Percentiles rank a stretch among this genome's conserved stretches.
Conservation (phyloP, 257 asterid species). For the Plantago elongata region DNA sequence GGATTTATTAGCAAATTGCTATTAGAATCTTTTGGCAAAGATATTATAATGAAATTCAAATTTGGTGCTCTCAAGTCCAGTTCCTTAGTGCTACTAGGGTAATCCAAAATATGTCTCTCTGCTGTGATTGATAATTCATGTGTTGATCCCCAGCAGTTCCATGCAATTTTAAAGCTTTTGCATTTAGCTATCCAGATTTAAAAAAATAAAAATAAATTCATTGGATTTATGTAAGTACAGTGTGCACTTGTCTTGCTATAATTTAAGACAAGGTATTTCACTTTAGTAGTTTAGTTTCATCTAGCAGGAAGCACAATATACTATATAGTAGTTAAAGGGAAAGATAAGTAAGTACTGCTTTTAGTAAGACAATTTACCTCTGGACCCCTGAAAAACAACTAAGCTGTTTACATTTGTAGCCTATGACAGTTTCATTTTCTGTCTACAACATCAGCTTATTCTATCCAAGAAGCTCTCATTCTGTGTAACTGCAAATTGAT, state of each 20-base stretch:
- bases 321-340: slow-evolving; percentile 3
- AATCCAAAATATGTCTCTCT: too few relatives aligned
- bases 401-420: neutral
- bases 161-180: slow-evolving; percentile 6
- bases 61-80: too few relatives aligned
- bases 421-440: slow-evolving; percentile 9
- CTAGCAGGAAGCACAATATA: slow-evolving; percentile 4
- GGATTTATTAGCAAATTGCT: too few relatives aligned
- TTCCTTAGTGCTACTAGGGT: too few relatives aligned
- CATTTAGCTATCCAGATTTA: neutral
- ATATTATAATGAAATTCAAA: too few relatives aligned
- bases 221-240: slow-evolving; percentile 1
- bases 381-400: neutral
- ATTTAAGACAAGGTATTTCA: neutral
- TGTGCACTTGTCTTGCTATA: neutral
- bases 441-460: too few relatives aligned
- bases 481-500: neutral
- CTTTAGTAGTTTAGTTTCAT: slow-evolving; percentile 1
- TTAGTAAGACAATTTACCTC: slow-evolving; percentile 7
- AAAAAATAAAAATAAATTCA: neutral
- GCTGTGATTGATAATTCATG: neutral
- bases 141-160: slow-evolving; percentile 3
- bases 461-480: neutral
- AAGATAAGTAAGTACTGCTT: neutral
- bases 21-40: too few relatives aligned